Base-by-base conservation (phyloP, 2,329 filamentous ascomycete species). In the Stemphylium vesicarium region DNA sequence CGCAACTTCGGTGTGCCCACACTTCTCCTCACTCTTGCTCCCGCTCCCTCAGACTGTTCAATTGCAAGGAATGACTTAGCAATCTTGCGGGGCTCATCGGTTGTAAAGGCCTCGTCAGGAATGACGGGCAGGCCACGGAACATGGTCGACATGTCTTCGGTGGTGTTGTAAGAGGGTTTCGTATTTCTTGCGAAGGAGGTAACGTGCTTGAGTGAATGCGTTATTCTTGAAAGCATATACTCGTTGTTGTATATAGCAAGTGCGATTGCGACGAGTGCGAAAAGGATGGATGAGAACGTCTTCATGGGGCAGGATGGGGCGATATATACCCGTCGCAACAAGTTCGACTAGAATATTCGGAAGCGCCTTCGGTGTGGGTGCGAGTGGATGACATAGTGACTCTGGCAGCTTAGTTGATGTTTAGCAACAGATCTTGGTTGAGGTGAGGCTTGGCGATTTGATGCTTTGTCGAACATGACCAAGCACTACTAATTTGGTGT, bases 11-110 rank as follows among this genome's bases (percentile, higher is more conserved):
- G 84, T 1, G 92, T 96, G 64, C 94, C 94, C 63, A 98, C 90
- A 37, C 90, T 93, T 54, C 94, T 87, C 60, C 94, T 87, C 12
- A 98, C 94, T 59, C 87, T 84, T 4, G 94, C 94, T 52, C 95
- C 94, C 0, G 88, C 91, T 38, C 94, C 94, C 76, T 98, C 94
- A 24, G 90, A 81, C 76, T 96, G 91, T 77, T 96, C 92, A 56
- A 89, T 78, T 57, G 94, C 94, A 39, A 92, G 83, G 77, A 97
- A 93, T 63, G 89, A 86, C 78, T 93, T 90, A 64, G 86, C 86
- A 73, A 98, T 94, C 44, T 87, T 84, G 71, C 95, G 87, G 24
- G 90, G 83, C 60, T 79, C 67, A 26, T 72, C 59, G 8, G 81
- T 77, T 4, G 69, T 73, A 53, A 73, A 64, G 37, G 62, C 42